Evolutionary conservation across 352 stramenopile species (phyloP).

Genomic region (Globisporangium perplexum): DNA sequence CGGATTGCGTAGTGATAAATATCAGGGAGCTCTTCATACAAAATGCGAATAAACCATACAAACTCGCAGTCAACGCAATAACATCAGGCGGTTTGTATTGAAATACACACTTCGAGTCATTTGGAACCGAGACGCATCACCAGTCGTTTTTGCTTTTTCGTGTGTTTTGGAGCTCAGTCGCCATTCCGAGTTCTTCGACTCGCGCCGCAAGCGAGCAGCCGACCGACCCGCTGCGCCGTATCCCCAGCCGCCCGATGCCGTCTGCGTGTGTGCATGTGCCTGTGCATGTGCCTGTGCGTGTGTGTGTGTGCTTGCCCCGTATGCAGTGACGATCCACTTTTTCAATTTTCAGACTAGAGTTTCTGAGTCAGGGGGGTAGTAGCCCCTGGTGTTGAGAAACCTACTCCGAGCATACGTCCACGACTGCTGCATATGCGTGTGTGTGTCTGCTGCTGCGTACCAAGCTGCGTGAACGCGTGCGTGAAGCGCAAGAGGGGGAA

Average conservation of each 20-base stretch:
- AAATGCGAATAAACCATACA: background rate
- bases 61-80: background rate
- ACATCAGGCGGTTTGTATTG: background rate
- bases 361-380: slow-evolving; percentile 88
- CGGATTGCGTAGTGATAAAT: background rate
- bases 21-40: background rate
- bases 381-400: slow-evolving; percentile 73
- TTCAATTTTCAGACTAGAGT: slow-evolving; percentile 90
- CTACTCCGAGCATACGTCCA: slow-evolving; percentile 66
- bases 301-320: slow-evolving; percentile 10
- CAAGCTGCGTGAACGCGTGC: slow-evolving; percentile 4
- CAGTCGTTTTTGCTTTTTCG: background rate
- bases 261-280: background rate
- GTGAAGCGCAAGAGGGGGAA: slow-evolving; percentile 12
- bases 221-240: no score
- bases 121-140: background rate
- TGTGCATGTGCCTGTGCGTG: slow-evolving; percentile 4
- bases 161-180: background rate
- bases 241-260: no score
- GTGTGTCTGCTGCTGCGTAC: no score
- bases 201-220: background rate
- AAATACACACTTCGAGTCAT: background rate
- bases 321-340: slow-evolving; percentile 75
- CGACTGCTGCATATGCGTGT: background rate
- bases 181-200: background rate